phyloP scores from a whole-genome alignment of 208 protist genomes.

The Wallacemonas sp. region DNA sequence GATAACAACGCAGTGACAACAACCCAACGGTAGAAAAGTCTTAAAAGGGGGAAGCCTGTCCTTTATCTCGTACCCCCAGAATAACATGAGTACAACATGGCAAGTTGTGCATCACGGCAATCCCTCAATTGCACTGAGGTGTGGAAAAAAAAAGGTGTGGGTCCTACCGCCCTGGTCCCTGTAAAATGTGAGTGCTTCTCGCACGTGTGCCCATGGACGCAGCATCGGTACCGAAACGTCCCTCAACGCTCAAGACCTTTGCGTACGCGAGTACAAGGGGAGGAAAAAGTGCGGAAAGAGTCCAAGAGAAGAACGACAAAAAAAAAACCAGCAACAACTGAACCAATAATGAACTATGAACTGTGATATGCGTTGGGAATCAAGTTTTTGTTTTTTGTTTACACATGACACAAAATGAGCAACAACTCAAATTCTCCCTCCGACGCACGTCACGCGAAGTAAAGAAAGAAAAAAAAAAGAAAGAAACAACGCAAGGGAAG shows the following conservation, averaged over 20 bases:
- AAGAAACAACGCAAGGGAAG: too few relatives aligned
- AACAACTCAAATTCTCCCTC: too few relatives aligned
- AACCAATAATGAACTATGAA: slow-evolving; percentile 11
- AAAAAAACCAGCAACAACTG: slow-evolving; percentile 7
- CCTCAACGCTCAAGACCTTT: slow-evolving; percentile 9
- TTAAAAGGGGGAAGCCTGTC: too few relatives aligned
- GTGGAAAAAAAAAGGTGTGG: not conserved
- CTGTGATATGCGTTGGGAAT: not conserved
- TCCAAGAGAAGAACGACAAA: not conserved
- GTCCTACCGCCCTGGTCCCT: not conserved
- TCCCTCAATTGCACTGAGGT: slow-evolving; percentile 7
- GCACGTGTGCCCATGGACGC: too few relatives aligned
- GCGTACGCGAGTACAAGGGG: not conserved
- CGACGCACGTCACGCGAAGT: not conserved
- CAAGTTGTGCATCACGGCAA: not conserved
- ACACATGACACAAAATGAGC: too few relatives aligned
- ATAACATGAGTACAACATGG: too few relatives aligned
- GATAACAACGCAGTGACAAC: too few relatives aligned
- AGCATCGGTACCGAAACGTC: slow-evolving; percentile 5
- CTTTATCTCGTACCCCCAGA: too few relatives aligned
- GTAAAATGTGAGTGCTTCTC: not conserved
- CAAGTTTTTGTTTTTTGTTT: not conserved
- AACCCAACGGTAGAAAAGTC: too few relatives aligned
- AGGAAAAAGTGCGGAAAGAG: slow-evolving; percentile 7
- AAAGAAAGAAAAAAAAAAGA: not conserved